These are phyloP conservation scores for Volvox africanus DNA, from an alignment of 139 green algal species.

Conservation along the genomic window DNA sequence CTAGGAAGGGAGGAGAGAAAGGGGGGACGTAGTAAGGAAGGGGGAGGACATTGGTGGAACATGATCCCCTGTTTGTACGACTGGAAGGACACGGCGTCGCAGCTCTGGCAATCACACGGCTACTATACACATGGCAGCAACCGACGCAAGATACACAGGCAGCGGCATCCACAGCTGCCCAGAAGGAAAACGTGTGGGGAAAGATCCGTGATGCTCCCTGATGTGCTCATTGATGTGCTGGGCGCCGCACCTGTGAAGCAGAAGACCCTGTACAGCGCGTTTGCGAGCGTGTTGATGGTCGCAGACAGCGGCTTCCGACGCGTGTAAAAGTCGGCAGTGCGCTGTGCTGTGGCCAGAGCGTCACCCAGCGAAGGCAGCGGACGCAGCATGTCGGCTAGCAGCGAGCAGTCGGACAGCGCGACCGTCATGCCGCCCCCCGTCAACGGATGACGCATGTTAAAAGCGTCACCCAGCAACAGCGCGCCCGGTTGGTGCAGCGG, in stretches of 20 bases:
- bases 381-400: constrained; percentile 69
- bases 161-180: no score
- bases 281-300: constrained; percentile 99
- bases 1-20: neutral
- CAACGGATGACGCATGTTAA: constrained; percentile 99
- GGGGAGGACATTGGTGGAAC: neutral
- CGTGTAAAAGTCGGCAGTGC: constrained; percentile 90
- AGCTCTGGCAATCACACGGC: no score
- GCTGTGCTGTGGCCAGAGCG: constrained; percentile 68
- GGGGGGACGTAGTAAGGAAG: neutral
- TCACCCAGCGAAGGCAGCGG: constrained; percentile 69
- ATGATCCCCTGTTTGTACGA: no score
- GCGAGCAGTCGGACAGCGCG: constrained; percentile 90
- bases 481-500: constrained; percentile 87
- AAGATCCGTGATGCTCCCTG: no score
- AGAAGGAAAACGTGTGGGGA: no score
- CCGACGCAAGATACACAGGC: no score
- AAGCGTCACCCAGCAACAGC: constrained; percentile 96
- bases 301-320: constrained; percentile 88
- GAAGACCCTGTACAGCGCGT: constrained; percentile 97
- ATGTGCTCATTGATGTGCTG: no score
- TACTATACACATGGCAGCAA: no score
- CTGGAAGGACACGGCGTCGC: no score
- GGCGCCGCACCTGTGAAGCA: constrained; percentile 67
- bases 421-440: constrained; percentile 91